These are phyloP conservation scores for Didymella exigua DNA, from an alignment of 2,329 filamentous ascomycete genomes.

Conservation along the genomic window DNA sequence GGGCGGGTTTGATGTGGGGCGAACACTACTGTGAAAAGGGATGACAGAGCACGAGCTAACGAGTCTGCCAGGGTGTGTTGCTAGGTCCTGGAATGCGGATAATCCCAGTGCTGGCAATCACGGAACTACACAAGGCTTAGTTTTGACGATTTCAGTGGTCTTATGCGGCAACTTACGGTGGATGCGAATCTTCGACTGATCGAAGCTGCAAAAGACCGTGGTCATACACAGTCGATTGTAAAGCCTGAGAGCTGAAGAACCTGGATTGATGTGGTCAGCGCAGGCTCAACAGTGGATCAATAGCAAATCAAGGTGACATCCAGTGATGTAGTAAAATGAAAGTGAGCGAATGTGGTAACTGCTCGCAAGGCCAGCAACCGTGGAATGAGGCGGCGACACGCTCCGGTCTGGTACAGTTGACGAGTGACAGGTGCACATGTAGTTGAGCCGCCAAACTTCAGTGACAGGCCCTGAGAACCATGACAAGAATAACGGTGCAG, in stretches of 20 bases:
- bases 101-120: conserved; percentile 47
- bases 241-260: conserved; percentile 20
- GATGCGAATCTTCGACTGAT: conserved; percentile 25
- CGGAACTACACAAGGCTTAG: conserved; percentile 41
- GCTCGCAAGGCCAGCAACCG: background rate
- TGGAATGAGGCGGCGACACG: conserved; percentile 14
- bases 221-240: conserved; percentile 24
- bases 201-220: conserved; percentile 24
- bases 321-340: conserved; percentile 7
- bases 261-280: conserved; percentile 21
- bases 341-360: conserved; percentile 1
- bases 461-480: background rate
- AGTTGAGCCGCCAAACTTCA: conserved; percentile 7
- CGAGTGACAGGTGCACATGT: conserved; percentile 3
- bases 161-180: conserved; percentile 25
- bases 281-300: conserved; percentile 2
- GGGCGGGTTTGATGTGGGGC: conserved; percentile 45
- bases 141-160: conserved; percentile 8
- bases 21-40: conserved; percentile 42
- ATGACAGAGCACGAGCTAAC: conserved; percentile 61
- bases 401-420: conserved; percentile 4
- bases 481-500: conserved; percentile 3
- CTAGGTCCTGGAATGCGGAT: conserved; percentile 53
- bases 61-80: conserved; percentile 54
- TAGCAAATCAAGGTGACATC: background rate